These are phyloP conservation scores for Emmonsiellopsis sp. DNA, from an alignment of 2,329 filamentous ascomycete genomes.

Conservation along the genomic window DNA sequence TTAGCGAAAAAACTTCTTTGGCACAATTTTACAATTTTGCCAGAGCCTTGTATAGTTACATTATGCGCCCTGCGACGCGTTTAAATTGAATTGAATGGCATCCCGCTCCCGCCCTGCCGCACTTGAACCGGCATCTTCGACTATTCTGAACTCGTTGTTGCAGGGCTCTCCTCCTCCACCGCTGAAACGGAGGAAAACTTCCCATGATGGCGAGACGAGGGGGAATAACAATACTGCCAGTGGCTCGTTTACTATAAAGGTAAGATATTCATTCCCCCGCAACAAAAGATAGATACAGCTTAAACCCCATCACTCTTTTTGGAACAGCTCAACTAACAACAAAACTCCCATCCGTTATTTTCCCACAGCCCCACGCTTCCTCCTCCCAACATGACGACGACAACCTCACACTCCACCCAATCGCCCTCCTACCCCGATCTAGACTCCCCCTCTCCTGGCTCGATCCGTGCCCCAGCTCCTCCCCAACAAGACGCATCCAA, in stretches of 20 bases:
- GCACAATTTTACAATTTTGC: too few species aligned
- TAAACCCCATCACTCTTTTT: neutral
- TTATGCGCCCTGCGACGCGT: slow-evolving; percentile 14
- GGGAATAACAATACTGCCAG: slow-evolving; percentile 9
- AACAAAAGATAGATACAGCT: neutral
- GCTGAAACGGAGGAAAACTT: slow-evolving; percentile 23
- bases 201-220: slow-evolving; percentile 9
- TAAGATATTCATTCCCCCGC: slow-evolving; percentile 12
- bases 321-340: neutral
- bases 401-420: slow-evolving; percentile 26
- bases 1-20: too few species aligned
- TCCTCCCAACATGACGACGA: slow-evolving; percentile 28
- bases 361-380: slow-evolving; percentile 27
- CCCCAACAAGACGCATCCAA: slow-evolving; percentile 20
- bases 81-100: slow-evolving; percentile 22
- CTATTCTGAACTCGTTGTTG: slow-evolving; percentile 23
- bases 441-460: slow-evolving; percentile 32
- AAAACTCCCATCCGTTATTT: neutral
- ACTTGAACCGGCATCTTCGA: slow-evolving; percentile 26
- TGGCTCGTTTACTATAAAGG: slow-evolving; percentile 22
- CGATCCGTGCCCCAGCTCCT: slow-evolving; percentile 20
- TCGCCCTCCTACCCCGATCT: slow-evolving; percentile 28
- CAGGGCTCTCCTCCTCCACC: slow-evolving; percentile 17
- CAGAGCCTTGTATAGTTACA: neutral
- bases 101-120: slow-evolving; percentile 22